Base-by-base conservation (phyloP, 2,329 filamentous ascomycete genomes). In the Juglanconis oblonga region DNA sequence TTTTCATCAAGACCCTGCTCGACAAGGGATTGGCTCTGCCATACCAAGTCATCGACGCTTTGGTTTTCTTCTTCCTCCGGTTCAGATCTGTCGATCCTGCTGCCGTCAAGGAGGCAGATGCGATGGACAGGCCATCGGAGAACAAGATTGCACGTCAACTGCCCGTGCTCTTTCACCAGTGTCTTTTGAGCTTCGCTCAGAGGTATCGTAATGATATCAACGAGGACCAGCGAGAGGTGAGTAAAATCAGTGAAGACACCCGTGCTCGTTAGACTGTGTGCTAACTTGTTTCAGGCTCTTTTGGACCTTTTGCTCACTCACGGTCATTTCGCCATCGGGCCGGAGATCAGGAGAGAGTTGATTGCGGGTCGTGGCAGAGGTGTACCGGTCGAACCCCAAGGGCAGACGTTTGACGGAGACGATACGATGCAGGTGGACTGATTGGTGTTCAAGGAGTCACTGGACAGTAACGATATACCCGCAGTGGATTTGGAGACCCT, bases 21-120 rank as follows among this genome's bases (percentile, higher is more conserved):
- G 94, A 97, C 76, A 99, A 99, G 83, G 96, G 96, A 72, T 98
- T 99, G 68, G 95, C 95, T 0, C 80, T 99, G 10, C 95, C 94
- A 0, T 97, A 90, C 78, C 94, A 96, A 75, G 94, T 97, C 57
- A 87, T 99, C 53, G 95, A 99, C 68, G 89, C 92, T 2, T 80
- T 98, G 1, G 95, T 99, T 9, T 98, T 98, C 79, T 94, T 99
- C 75, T 99, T 99, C 75, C 75, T 98, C 64, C 89, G 95, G 14
- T 97, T 97, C 79, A 84, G 91, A 38, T 89, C 84, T 56, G 82
- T 85, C 32, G 87, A 90, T 63, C 83, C 86, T 3, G 79, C 81
- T 3, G 78, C 79, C 10, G 80, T 82, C 17, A 78, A 79, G 55
- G 78, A 78, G 36, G 76, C 72, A 4, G 87, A 89, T 58, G 77